Evolutionary conservation across 2,329 filamentous ascomycete species (phyloP), one percentile per base, ranked within the genome.

Genomic region (Arthrinium phaeospermum): DNA sequence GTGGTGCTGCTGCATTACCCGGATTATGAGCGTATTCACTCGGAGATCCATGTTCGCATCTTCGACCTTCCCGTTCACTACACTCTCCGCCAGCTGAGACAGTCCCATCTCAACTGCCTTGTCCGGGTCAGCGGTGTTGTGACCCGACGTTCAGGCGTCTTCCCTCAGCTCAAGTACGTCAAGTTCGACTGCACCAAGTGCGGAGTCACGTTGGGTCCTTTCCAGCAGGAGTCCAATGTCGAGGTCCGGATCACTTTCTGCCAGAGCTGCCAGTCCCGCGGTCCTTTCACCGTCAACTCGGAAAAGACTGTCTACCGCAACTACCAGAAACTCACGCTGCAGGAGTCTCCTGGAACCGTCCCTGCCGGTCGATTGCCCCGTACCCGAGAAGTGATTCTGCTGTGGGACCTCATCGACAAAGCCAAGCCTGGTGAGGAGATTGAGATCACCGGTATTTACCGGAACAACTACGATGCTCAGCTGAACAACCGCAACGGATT

Each of bases 401-500:
- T 99, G 3, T 98, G 96, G 91, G 96, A 99, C 84, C 87, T 99
- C 71, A 99, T 99, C 76, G 96, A 99, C 83, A 94, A 91, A 75
- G 96, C 96, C 57, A 99, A 99, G 85, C 96, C 96, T 41, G 96
- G 96, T 71, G 96, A 99, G 83, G 97, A 99, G 81, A 95, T 99
- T 72, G 96, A 99, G 80, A 92, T 99, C 13, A 98, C 95, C 10
- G 96, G 96, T 75, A 94, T 98, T 77, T 99, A 99, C 85, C 92
- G 95, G 78, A 99, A 99, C 86, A 98, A 97, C 85, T 99, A 98
- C 80, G 96, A 98, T 81, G 95, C 96, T 4, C 94, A 97, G 77
- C 89, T 99, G 71, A 99, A 99, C 85, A 98, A 98, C 85, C 96
- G 96, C 80, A 99, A 98, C 80, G 96, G 96, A 5, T 98, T 99